Percentiles rank a stretch among this genome's conserved stretches.
These are phyloP conservation scores for Claviceps digitariae DNA, from an alignment of 2,329 filamentous ascomycete species.

Conservation along the genomic window DNA sequence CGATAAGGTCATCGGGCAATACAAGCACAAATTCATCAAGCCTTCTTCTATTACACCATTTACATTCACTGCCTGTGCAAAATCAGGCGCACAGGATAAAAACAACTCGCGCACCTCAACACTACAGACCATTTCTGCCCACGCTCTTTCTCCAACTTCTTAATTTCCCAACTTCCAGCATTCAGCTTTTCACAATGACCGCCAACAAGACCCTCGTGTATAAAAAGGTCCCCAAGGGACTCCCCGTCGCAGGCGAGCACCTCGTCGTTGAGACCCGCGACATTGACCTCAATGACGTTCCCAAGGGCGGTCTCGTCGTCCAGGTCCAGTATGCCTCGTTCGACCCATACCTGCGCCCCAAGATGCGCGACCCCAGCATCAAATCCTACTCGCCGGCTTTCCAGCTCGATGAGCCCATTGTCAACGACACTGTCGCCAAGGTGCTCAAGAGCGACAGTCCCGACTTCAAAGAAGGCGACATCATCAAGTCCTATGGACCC, in stretches of 20 bases:
- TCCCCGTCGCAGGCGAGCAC: conserved; percentile 58
- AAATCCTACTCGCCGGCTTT: conserved; percentile 48
- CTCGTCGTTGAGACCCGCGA: conserved; percentile 51
- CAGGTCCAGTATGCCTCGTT: conserved; percentile 63
- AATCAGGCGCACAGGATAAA: no score
- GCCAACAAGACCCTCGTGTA: conserved; percentile 64
- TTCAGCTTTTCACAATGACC: conserved; percentile 15
- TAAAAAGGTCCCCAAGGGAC: conserved; percentile 51
- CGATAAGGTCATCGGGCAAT: no score
- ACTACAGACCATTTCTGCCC: neutral
- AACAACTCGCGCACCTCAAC: no score
- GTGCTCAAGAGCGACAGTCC: conserved; percentile 55
- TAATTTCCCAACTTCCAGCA: no score
- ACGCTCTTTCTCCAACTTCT: neutral
- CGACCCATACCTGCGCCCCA: conserved; percentile 74
- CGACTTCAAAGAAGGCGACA: conserved; percentile 53
- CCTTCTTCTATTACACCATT: no score
- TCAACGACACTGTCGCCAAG: conserved; percentile 49
- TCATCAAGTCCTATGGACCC: conserved; percentile 43
- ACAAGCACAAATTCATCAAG: no score
- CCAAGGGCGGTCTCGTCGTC: conserved; percentile 52
- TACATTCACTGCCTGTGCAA: no score
- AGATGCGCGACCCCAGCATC: conserved; percentile 51
- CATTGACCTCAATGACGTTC: conserved; percentile 50
- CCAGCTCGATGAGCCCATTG: conserved; percentile 47